Evolutionary conservation across 768 basidiomycete genomes (phyloP), one percentile per base, ranked within the genome.

Genomic region (Boletus bicolor): DNA sequence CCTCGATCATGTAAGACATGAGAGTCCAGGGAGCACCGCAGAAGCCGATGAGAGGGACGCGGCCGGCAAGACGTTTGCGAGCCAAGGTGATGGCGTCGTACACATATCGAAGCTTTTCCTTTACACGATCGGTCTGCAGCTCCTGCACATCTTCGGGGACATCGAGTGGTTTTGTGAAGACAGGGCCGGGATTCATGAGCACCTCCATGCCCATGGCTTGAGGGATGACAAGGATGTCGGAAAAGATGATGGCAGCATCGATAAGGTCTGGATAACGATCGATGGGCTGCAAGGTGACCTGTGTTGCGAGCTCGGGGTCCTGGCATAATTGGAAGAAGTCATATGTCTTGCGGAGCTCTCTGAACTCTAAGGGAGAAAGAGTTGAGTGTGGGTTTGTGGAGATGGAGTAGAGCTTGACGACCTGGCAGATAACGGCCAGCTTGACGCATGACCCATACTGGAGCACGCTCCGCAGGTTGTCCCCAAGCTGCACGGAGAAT

Each of bases 401-500:
- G n/a, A 61, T 32, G 21, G 46, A 51, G 44, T 1, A 4, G 50
- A 35, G 19, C 4, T 45, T 55, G 69, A 73, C 5, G 64, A 90
- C 91, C 95, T 73, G 95, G 95, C 44, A 98, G 83, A 75, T 96
- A 95, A 50, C 95, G 84, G 47, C 95, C 95, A 24, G 95, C 95
- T 70, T 98, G 95, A 36, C 95, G 84, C 95, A 98, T 98, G 48
- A 96, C 89, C 95, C 95, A 98, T 54, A 94, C 93, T n/a, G 95
- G 94, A 7, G 94, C 93, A 53, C 90, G 84, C 66, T 93, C 91
- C 0, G 91, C 94, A 69, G 80, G 77, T 72, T 96, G 88, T 83
- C 93, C 91, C 71, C 82, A 71, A 52, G 93, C 93, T 43, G 95
- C 93, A n/a, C 95, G 84, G 47, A 97, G 72, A 35, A 97, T 66